Evolutionary conservation across 805 yeast genomes (phyloP), one percentile per base, ranked within the genome.

Genomic region (Zygoascus bituminiphila): DNA sequence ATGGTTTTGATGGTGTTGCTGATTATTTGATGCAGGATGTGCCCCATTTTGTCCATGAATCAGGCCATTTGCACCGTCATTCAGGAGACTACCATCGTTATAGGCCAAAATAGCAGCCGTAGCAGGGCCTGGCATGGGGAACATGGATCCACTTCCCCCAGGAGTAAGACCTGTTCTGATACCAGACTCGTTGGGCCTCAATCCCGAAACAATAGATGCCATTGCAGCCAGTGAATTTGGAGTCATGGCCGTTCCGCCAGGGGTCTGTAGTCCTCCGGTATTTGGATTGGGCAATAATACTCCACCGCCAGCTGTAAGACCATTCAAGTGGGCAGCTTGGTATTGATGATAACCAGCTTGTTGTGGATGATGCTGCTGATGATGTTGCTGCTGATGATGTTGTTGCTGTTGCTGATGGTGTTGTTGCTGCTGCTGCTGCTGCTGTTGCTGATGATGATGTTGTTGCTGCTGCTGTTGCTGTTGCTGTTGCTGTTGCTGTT

Each of bases 351-450:
- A 20, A 17, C 3, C 26, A 17, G 21, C 26, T 29, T 29, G 33
- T 29, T 29, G 33, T 12, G 33, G 33, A 12, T 29, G 33, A 7
- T 29, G 33, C 33, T 29, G 33, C 20, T 44, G 39, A 12, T 36
- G 20, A 4, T 4, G 40, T 36, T 36, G 40, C 22, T 36, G 40
- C 15, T 25, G 89, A 89, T 0, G 89, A 81, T 23, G 24, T 47
- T 41, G 23, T 31, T 44, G 43, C 23, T 31, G 44, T 35, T 42
- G 41, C 47, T 36, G 33, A 40, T 49, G n/a, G 46, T 37, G 46
- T 47, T 51, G 24, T 20, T 22, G 29, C 5, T 52, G 33, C 29
- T 59, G 63, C 9, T 64, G 64, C 31, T 62, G 67, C 38, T 61
- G 63, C 8, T 64, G 59, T 57, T 29, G 33, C 10, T 12, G 33